Evolutionary conservation across 345 rosid genomes (phyloP), one percentile per base, ranked within the genome.

Genomic region (Rhodamnia rubescens): DNA sequence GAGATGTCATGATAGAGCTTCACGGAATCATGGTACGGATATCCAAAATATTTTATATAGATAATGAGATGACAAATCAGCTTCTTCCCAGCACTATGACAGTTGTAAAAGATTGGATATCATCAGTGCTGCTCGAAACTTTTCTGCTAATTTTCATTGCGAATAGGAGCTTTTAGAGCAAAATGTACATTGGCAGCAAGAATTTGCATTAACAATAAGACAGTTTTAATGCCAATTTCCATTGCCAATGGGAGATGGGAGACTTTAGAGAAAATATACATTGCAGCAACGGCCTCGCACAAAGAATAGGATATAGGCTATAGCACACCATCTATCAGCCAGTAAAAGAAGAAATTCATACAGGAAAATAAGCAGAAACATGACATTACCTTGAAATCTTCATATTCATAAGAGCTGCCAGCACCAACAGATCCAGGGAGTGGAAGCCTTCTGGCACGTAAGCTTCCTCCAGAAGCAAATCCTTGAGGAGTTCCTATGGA

Each of bases 371-470:
- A 44, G 78, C 44, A 64, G 44, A 64, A 64, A 64, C 78, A 32
- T 64, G 44, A 64, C 40, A 40, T 64, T 32, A 64, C 93, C 93
- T 89, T 85, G 42, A 82, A 64, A 85, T 83, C 57, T 74, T 90
- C 92, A 84, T 87, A 90, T 86, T 91, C 91, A 84, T 89, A 82
- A 83, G 91, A 86, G 52, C 85, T 64, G 84, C 89, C 88, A 82
- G 84, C 88, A 81, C 91, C 85, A 53, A 90, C 53, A 54, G 87
- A 10, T 54, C 81, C 88, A 86, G 90, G 85, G 42, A 87, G 87
- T 18, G 49, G 86, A 53, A 85, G 87, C 81, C 89, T 84, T 87
- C 90, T 84, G 74, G 88, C 88, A 11, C 83, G 87, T 75, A 91
- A 55, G 85, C 87, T 87, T 85, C 90, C 87, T 61, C 87, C 87